Base-by-base conservation (phyloP, 768 basidiomycete genomes). In the Pulveroboletus sp. region DNA sequence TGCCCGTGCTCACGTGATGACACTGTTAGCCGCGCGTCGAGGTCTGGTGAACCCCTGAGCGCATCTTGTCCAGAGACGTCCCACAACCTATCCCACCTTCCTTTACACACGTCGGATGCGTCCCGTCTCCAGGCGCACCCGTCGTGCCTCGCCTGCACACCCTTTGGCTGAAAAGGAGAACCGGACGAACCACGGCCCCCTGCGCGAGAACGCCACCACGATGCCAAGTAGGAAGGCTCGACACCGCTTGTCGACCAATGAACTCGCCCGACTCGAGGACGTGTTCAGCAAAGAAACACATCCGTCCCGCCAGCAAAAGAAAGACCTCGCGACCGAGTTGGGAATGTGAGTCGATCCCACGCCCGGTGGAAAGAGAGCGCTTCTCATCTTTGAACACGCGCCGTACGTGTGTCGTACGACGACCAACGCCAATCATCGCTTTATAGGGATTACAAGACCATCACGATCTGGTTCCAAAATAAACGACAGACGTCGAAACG, bases 401-500 rank as follows among this genome's bases (percentile, higher is more conserved):
- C 27, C 27, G 3, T 8, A 13, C 38, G 13, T 17, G 10, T 5
- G 4, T 11, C n/a, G 32, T 10, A 37, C 4, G 9, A 26, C 40
- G n/a, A n/a, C 13, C 31, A 21, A 45, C 10, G 1, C 11, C 14
- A 24, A 26, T 4, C 21, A 21, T 33, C 17, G n/a, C 21, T 14
- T 8, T 10, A 15, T 17, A 76, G 75, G 64, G 71, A 74, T 33
- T 60, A 73, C 60, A 77, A 75, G 63, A 69, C 74, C 10, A 55
- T 76, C 53, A 76, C 84, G n/a, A 83, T 88, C 36, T 89, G 86
- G 86, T 88, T 88, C 64, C 86, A 89, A 68, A 89, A 89, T 65
- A 86, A 82, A 67, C 82, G 86, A 14, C 84, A 88, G 59, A 82
- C 67, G 32, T 49, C 70, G 42, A 75, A 74, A 50, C 62, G 65